Evolutionary conservation across 768 basidiomycete species (phyloP).

Genomic region (Amanita jacksonii): DNA sequence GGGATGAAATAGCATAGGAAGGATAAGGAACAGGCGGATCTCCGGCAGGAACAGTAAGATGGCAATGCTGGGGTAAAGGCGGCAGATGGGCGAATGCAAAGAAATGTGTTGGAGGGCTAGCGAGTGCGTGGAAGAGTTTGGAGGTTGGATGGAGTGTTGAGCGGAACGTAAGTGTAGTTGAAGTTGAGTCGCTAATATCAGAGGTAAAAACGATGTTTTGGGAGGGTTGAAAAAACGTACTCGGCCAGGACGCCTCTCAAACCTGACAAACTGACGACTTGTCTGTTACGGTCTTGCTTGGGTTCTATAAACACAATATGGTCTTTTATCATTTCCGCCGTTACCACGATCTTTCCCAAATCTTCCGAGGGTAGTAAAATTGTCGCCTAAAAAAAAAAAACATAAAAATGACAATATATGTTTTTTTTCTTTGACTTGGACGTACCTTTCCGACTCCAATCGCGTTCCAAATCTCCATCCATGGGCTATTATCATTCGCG

Average conservation of each 20-base stretch:
- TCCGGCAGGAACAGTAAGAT: too few relatives aligned
- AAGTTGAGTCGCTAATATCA: too few relatives aligned
- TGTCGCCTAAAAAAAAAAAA: slow-evolving; percentile 48
- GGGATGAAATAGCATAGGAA: slow-evolving; percentile 22
- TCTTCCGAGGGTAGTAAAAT: slow-evolving; percentile 70
- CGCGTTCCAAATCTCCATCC: slow-evolving; percentile 60
- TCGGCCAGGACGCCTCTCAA: slow-evolving; percentile 60
- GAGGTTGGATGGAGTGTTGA: slow-evolving; percentile 34
- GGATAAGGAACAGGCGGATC: slow-evolving; percentile 20
- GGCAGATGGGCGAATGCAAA: slow-evolving; percentile 33
- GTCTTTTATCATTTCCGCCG: slow-evolving; percentile 71
- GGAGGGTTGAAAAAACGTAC: slow-evolving; percentile 28
- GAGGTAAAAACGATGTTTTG: slow-evolving; percentile 4
- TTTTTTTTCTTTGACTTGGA: too few relatives aligned
- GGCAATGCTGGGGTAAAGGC: slow-evolving; percentile 37
- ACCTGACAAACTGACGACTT: slow-evolving; percentile 74
- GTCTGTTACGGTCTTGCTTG: slow-evolving; percentile 21
- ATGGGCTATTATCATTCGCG: slow-evolving; percentile 57
- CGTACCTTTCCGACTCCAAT: slow-evolving; percentile 60
- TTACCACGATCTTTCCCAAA: slow-evolving; percentile 33
- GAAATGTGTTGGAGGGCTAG: slow-evolving; percentile 24
- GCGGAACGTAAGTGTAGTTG: slow-evolving; percentile 31
- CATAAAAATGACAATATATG: too few relatives aligned
- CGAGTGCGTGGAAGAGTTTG: slow-evolving; percentile 29
- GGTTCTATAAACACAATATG: slow-evolving; percentile 65